Conservation (phyloP, 2,329 filamentous ascomycete genomes). For the Sarocladium brachiariae region DNA sequence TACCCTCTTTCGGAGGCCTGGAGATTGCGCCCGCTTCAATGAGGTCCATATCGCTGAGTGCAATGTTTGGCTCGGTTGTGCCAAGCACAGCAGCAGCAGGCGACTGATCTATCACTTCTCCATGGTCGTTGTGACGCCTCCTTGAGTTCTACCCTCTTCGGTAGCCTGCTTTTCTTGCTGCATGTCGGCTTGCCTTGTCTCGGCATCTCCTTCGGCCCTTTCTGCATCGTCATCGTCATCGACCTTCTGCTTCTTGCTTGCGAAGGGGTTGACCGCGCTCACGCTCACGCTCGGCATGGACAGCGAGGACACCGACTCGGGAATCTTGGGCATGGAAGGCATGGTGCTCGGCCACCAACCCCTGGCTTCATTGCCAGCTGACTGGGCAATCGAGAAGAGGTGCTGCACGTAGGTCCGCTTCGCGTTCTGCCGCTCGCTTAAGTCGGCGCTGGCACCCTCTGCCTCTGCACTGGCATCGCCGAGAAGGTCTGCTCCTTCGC, state of each 20-base stretch:
- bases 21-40: too few relatives aligned
- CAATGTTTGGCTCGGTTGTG: not conserved
- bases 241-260: constrained; percentile 9
- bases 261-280: constrained; percentile 3
- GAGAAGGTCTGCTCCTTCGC: constrained; percentile 26
- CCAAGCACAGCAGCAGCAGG: constrained; percentile 1
- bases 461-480: constrained; percentile 19
- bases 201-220: not conserved
- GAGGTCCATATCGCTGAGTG: too few relatives aligned
- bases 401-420: constrained; percentile 41
- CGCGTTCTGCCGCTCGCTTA: constrained; percentile 12
- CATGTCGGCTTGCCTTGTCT: not conserved
- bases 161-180: not conserved
- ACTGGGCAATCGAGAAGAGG: constrained; percentile 41
- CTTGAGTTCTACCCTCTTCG: not conserved
- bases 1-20: too few relatives aligned
- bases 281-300: constrained; percentile 6
- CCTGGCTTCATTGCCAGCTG: constrained; percentile 38
- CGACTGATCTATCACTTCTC: constrained; percentile 6
- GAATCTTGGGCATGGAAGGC: constrained; percentile 29
- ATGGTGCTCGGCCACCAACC: constrained; percentile 39
- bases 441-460: constrained; percentile 24
- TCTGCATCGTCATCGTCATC: constrained; percentile 1
- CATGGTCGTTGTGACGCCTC: not conserved
- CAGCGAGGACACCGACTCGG: constrained; percentile 14